Conservation (phyloP, 345 rosid genomes). For the Aquilaria sinensis region DNA sequence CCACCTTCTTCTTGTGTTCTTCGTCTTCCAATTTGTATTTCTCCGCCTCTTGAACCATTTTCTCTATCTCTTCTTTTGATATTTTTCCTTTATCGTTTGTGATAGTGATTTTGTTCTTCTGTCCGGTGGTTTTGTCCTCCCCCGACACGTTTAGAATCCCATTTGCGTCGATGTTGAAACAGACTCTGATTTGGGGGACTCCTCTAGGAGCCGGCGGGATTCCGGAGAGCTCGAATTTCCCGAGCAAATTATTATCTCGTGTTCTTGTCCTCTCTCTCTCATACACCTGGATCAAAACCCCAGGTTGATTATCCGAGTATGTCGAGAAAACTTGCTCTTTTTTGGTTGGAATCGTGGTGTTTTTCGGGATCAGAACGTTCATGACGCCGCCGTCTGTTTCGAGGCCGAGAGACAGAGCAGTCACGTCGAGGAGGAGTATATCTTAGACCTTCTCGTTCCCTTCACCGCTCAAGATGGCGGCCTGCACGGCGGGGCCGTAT, state of each 20-base stretch:
- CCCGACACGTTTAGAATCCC: constrained; percentile 53
- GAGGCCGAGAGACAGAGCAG: constrained; percentile 59
- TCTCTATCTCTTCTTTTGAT: constrained; percentile 28
- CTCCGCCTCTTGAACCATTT: constrained; percentile 68
- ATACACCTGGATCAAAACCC: constrained; percentile 22
- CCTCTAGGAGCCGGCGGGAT: constrained; percentile 43
- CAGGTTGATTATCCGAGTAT: constrained; percentile 25
- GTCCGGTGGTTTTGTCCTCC: constrained; percentile 59
- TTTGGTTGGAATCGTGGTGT: constrained; percentile 37
- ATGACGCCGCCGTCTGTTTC: constrained; percentile 77
- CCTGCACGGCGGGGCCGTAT: constrained; percentile 19
- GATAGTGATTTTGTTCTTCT: constrained; percentile 64
- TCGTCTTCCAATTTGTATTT: constrained; percentile 57
- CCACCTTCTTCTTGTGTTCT: constrained; percentile 62
- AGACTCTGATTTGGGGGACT: constrained; percentile 16
- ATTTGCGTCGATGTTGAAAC: constrained; percentile 21
- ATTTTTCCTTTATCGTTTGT: constrained; percentile 47
- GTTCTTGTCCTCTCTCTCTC: constrained; percentile 26
- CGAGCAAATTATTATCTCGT: constrained; percentile 30
- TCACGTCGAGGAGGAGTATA: constrained; percentile 13
- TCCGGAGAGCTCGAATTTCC: constrained; percentile 37
- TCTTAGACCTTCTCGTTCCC: constrained; percentile 13
- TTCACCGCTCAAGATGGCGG: constrained; percentile 12
- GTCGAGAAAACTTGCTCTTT: constrained; percentile 29
- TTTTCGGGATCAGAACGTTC: constrained; percentile 62